A percentile compares a stretch with the other conserved stretches of the same genome.
These are phyloP conservation scores for Ceratobasidium sp. DNA, from an alignment of 1,284 basidiomycete species.

Conservation along the genomic window DNA sequence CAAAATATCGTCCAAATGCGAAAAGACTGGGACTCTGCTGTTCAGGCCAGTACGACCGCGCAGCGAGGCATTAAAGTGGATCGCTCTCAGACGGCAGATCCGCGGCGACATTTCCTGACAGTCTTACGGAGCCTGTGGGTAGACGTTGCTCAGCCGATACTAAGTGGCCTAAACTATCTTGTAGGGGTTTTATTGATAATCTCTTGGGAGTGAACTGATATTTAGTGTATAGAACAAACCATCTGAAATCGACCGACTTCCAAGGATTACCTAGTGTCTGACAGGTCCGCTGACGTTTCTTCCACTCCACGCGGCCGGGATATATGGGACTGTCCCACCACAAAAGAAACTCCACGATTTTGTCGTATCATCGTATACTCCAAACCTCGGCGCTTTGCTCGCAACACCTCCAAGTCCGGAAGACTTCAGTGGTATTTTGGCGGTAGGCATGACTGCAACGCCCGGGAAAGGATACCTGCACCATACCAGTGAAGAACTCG, in stretches of 20 bases:
- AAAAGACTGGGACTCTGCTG: background rate
- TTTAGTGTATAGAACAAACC: background rate
- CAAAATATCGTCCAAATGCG: background rate
- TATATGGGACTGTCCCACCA: background rate
- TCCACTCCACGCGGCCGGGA: slow-evolving; percentile 14
- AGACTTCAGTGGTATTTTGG: background rate
- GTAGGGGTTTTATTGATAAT: background rate
- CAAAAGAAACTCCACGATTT: background rate
- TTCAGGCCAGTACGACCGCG: no score
- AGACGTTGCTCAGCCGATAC: background rate
- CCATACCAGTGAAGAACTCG: slow-evolving; percentile 6
- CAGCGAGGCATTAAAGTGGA: background rate
- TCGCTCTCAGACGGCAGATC: background rate
- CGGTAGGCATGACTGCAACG: background rate
- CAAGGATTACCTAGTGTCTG: slow-evolving; percentile 3
- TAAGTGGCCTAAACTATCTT: background rate
- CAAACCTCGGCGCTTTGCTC: background rate
- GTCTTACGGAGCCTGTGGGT: background rate
- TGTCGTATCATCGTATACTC: slow-evolving; percentile 16
- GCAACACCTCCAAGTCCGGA: background rate
- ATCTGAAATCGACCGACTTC: background rate
- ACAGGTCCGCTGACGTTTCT: background rate
- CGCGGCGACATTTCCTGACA: background rate
- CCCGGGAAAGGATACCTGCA: background rate
- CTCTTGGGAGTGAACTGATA: no score